Percentiles rank a stretch among this genome's conserved stretches.
Conservation (phyloP, 345 rosid species). For the Camelina hispida region DNA sequence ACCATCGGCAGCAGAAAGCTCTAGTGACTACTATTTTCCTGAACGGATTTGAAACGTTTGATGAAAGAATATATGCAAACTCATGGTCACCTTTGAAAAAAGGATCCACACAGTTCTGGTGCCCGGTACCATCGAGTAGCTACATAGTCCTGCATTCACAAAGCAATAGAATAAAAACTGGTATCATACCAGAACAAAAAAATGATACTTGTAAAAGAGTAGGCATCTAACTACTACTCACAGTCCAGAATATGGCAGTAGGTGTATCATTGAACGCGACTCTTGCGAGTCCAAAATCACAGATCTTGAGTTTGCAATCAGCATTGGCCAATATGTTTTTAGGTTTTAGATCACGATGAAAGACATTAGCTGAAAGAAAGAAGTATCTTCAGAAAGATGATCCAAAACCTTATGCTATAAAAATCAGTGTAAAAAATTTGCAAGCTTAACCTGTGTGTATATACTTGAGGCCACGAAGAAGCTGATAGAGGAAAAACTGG, state of each 20-base stretch:
- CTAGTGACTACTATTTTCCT: neutral
- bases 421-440: neutral
- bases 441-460: conserved; percentile 81
- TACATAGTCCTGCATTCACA: conserved; percentile 75
- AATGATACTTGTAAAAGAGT: neutral
- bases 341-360: conserved; percentile 92
- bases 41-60: neutral
- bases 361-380: conserved; percentile 76
- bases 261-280: conserved; percentile 96
- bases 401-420: conserved; percentile 1
- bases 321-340: conserved; percentile 95
- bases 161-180: neutral
- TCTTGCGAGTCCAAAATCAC: conserved; percentile 99
- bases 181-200: neutral
- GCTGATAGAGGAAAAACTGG: conserved; percentile 93
- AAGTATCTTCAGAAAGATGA: neutral
- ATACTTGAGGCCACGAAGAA: conserved; percentile 91
- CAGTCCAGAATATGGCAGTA: conserved; percentile 94
- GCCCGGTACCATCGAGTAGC: conserved; percentile 98
- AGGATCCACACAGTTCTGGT: conserved; percentile 97
- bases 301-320: conserved; percentile 92
- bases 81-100: conserved; percentile 78
- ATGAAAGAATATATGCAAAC: conserved; percentile 14
- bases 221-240: conserved; percentile 43
- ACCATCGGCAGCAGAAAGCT: conserved; percentile 9